Base-by-base conservation (phyloP, 306 rosid species). In the Sphenostylis stenocarpa region DNA sequence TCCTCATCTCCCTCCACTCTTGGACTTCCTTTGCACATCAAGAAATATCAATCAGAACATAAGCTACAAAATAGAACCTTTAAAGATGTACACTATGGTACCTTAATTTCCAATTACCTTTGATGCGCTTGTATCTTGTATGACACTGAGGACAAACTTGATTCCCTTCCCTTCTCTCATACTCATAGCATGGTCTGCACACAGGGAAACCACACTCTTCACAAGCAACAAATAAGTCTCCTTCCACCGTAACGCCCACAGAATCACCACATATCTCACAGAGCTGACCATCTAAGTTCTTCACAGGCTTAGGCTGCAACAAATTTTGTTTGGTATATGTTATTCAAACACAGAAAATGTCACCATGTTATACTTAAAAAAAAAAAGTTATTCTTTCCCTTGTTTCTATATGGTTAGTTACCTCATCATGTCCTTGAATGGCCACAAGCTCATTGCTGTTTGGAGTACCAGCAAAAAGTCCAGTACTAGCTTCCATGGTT, bases 201-300 rank as follows among this genome's bases (percentile, higher is more conserved):
- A 82, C 97, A 0, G 99, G 99, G 77, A 95, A 95, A 44, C 99
- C 99, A 76, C 99, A 95, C 83, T 95, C 99, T 75, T 95, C 95
- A 83, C 99, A 95, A 26, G 99, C 99, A 38, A 95, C 90, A 78
- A 95, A 95, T 78, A 95, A 76, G 56, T 95, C 99, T 83, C 94
- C 97, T 39, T 87, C 96, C 81, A 95, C 99, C 0, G 96, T 92
- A 15, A 80, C 33, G 41, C 99, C 97, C 78, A 95, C 99, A 1
- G 86, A 88, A 77, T 95, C 99, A 0, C 99, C 97, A 48, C 99
- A 95, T 66, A 95, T 95, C 88, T 95, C 97, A 71, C 99, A 95
- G 21, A 85, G 89, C 76, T 95, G 99, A 6, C 99, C 99, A 60
- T 95, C 99, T 87, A 95, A 84, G 87, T 95, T 95, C 87, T 86